A percentile compares a stretch with the other conserved stretches of the same genome.
phyloP scores from a whole-genome alignment of 2,329 filamentous ascomycete species.

The Monosporascus sp. region DNA sequence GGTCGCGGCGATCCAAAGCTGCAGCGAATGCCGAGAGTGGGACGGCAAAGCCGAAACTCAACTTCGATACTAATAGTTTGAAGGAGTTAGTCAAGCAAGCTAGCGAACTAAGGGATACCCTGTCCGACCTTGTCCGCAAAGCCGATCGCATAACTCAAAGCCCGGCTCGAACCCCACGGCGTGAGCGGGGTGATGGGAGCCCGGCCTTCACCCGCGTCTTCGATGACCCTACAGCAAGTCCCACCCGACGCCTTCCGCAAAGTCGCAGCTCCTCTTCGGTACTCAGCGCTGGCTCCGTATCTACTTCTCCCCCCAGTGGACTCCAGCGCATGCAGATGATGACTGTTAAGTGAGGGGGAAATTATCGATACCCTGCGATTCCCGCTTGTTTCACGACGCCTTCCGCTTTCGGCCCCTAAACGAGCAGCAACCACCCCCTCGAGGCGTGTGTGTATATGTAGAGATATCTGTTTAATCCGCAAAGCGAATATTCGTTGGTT shows the following conservation, averaged over 20 bases:
- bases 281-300: constrained; percentile 44
- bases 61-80: constrained; percentile 66
- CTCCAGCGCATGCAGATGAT: constrained; percentile 59
- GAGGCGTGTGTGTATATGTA: constrained; percentile 21
- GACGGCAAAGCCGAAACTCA: constrained; percentile 47
- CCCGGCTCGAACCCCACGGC: constrained; percentile 46
- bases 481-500: constrained; percentile 32
- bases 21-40: constrained; percentile 29
- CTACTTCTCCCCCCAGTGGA: constrained; percentile 47
- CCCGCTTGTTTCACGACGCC: not conserved
- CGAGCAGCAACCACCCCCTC: constrained; percentile 4
- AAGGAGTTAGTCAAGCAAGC: constrained; percentile 61
- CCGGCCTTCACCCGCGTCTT: constrained; percentile 66
- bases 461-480: constrained; percentile 31
- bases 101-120: constrained; percentile 51
- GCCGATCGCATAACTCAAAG: constrained; percentile 55
- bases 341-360: constrained; percentile 48
- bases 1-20: constrained; percentile 44
- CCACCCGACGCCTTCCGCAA: constrained; percentile 45
- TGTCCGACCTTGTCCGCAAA: constrained; percentile 56
- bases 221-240: constrained; percentile 54
- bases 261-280: constrained; percentile 52
- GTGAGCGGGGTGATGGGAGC: constrained; percentile 50
- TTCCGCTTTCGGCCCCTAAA: constrained; percentile 1
- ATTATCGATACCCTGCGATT: not conserved